Evolutionary conservation across 2,329 filamentous ascomycete species (phyloP).

Genomic region (Zelopaecilomyces penicillatus): DNA sequence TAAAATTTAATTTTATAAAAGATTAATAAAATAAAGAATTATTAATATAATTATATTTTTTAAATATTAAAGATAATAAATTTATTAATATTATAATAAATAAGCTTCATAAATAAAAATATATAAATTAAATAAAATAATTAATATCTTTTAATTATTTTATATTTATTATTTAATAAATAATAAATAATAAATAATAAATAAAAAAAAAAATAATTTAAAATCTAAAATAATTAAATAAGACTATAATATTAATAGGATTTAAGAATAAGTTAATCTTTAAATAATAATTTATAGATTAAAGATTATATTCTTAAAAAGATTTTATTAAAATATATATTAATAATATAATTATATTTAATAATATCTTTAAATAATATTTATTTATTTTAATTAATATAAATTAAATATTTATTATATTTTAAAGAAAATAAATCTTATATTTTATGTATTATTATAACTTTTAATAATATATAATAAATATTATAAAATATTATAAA

Average conservation of each 20-base stretch:
- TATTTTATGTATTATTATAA: slow-evolving; percentile 1
- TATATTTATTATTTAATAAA: background rate
- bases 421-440: background rate
- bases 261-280: background rate
- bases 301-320: background rate
- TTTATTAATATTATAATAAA: background rate
- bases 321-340: background rate
- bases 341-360: background rate
- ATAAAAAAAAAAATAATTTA: background rate
- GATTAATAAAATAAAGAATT: no score
- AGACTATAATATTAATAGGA: background rate
- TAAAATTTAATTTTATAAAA: no score
- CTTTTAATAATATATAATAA: slow-evolving; percentile 3
- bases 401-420: background rate
- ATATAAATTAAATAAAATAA: background rate
- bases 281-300: background rate
- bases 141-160: no score
- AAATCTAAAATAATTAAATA: background rate
- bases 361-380: background rate
- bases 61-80: background rate
- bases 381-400: slow-evolving; percentile 1
- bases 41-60: no score
- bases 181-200: background rate
- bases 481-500: background rate
- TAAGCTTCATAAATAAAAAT: background rate